Conservation (phyloP, 805 yeast species). For the Metschnikowia kunwiensis region DNA sequence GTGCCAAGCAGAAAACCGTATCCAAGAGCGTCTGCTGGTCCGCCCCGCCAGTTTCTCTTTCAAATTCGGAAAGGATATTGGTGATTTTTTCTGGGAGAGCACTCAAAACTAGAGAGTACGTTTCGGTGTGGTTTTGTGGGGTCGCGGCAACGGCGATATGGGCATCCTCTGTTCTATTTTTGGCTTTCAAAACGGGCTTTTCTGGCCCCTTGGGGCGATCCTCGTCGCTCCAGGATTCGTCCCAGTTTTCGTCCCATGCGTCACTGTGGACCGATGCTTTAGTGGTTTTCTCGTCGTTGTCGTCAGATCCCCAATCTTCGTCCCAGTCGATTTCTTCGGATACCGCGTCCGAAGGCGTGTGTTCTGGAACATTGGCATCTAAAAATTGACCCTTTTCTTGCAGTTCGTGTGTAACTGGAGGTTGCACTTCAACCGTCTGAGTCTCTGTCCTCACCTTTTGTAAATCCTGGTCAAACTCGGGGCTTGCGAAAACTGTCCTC, state of each 20-base stretch:
- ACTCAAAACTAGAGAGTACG: constrained; percentile 4
- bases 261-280: constrained; percentile 10
- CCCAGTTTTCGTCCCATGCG: constrained; percentile 15
- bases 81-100: constrained; percentile 23
- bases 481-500: constrained; percentile 19
- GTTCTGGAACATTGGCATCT: not conserved
- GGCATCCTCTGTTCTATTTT: not conserved
- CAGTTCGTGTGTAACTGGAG: not conserved
- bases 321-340: constrained; percentile 17
- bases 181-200: not conserved
- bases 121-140: not conserved
- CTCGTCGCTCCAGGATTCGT: constrained; percentile 18
- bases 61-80: constrained; percentile 23
- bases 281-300: constrained; percentile 2
- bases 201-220: not conserved
- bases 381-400: no score
- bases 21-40: constrained; percentile 23
- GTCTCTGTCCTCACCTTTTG: constrained; percentile 11
- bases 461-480: constrained; percentile 6
- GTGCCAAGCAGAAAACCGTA: constrained; percentile 31
- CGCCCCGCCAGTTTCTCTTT: constrained; percentile 19
- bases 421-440: constrained; percentile 15
- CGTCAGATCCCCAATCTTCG: constrained; percentile 18
- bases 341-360: not conserved
- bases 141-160: not conserved